Evolutionary conservation across 148 eudicot species (phyloP), one percentile per base, ranked within the genome.

Genomic region (Tetragonia tetragonoides): DNA sequence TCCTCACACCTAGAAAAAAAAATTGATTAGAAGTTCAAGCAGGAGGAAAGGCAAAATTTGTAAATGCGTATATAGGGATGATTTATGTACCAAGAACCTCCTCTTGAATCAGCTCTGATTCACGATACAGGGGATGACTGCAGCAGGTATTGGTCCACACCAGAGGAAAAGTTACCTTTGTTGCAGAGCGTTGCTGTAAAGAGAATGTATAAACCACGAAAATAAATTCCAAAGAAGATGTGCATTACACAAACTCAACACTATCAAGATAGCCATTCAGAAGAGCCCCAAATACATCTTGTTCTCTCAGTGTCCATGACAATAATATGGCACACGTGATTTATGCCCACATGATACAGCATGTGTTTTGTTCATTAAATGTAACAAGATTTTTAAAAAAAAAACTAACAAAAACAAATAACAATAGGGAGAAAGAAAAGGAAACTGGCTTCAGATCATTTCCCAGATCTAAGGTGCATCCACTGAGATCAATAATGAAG

Each of bases 81-180:
- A 8, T 44, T 49, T 61, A 4, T 42, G 37, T 89, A 92, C 97
- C 99, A 41, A 95, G 93, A 78, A 77, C 69, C 39, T 93, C 85
- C 78, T 95, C 93, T 53, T 82, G 83, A 59, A 93, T 93, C 78
- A 95, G 88, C 83, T 95, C 97, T 10, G 94, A 86, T 70, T 91
- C 97, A 49, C 97, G 86, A 80, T 88, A 83, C 12, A 95, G 88
- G 12, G 99, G 99, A 75, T 95, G 99, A 83, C 99, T 93, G 88
- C 97, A 95, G 87, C 99, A 95, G 68, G 97, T 87, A 85, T 95
- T 95, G 77, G 99, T 95, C 97, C 99, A 95, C 53, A 95, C 99
- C 78, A 95, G 79, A 46, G 99, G 97, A 70, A 95, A 93, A 70
- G 99, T 95, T 40, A 95, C 99, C 86, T 95, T 92, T 41, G 97